A percentile compares a stretch with the other conserved stretches of the same genome.
These are phyloP conservation scores for Phytophthora ramorum DNA, from an alignment of 352 stramenopile genomes.

Conservation along the genomic window DNA sequence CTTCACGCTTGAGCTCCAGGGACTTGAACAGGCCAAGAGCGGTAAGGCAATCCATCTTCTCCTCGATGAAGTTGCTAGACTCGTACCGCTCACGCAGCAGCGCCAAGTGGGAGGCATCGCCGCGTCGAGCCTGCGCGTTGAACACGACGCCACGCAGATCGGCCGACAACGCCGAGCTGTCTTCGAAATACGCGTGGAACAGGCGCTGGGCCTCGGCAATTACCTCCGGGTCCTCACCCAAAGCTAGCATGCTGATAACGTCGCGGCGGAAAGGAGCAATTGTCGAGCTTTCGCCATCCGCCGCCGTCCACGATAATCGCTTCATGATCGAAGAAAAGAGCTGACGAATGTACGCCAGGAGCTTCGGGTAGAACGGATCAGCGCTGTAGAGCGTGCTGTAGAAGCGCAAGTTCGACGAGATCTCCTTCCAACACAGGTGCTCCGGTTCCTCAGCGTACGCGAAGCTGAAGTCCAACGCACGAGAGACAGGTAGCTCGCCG, in stretches of 20 bases:
- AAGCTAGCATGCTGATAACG: slow-evolving; percentile 74
- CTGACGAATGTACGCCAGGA: slow-evolving; percentile 70
- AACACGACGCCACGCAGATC: slow-evolving; percentile 77
- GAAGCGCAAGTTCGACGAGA: slow-evolving; percentile 67
- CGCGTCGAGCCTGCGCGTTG: slow-evolving; percentile 55
- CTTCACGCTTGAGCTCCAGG: slow-evolving; percentile 62
- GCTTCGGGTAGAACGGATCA: slow-evolving; percentile 62
- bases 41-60: slow-evolving; percentile 83
- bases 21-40: slow-evolving; percentile 72
- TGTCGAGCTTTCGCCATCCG: slow-evolving; percentile 48
- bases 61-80: slow-evolving; percentile 79
- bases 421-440: slow-evolving; percentile 82
- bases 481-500: slow-evolving; percentile 56
- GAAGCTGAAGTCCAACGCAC: slow-evolving; percentile 72
- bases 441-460: slow-evolving; percentile 71
- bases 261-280: slow-evolving; percentile 73
- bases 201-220: slow-evolving; percentile 57
- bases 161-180: slow-evolving; percentile 59
- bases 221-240: slow-evolving; percentile 58
- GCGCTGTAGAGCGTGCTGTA: slow-evolving; percentile 70
- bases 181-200: slow-evolving; percentile 66
- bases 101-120: slow-evolving; percentile 48
- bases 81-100: slow-evolving; percentile 70
- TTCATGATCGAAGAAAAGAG: slow-evolving; percentile 68
- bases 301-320: slow-evolving; percentile 56